Evolutionary conservation across 2,329 filamentous ascomycete genomes (phyloP).

Genomic region (Aureobasidium sp.): DNA sequence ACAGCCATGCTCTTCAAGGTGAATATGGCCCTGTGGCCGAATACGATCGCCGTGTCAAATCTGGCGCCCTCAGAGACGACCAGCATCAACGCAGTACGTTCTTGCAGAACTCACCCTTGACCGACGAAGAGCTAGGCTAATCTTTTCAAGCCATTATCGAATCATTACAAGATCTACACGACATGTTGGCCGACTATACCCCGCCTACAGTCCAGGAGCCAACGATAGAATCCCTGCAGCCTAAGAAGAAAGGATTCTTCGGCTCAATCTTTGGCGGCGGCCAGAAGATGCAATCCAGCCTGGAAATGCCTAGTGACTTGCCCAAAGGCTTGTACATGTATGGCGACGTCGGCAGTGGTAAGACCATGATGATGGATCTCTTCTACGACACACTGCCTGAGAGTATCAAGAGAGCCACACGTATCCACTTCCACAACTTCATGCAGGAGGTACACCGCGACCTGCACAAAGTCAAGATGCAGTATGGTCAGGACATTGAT

Average conservation of each 20-base stretch:
- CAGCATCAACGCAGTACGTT: conserved; percentile 74
- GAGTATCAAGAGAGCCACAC: conserved; percentile 71
- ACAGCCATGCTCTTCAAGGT: conserved; percentile 9
- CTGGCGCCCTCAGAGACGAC: conserved; percentile 71
- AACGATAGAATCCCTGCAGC: conserved; percentile 59
- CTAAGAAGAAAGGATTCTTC: conserved; percentile 45
- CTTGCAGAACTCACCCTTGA: background rate
- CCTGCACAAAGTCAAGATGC: conserved; percentile 81
- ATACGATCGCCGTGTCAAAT: conserved; percentile 73
- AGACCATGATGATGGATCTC: conserved; percentile 99
- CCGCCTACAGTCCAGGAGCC: conserved; percentile 70
- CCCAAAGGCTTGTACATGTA: conserved; percentile 91
- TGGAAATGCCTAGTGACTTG: conserved; percentile 36
- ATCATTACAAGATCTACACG: conserved; percentile 78
- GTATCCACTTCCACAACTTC: conserved; percentile 99
- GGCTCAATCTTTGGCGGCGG: conserved; percentile 51
- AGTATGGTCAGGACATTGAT: conserved; percentile 82
- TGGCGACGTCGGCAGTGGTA: conserved; percentile 92
- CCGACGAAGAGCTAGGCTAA: conserved; percentile 6
- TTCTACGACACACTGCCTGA: conserved; percentile 87
- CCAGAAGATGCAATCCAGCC: background rate
- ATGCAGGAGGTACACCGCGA: conserved; percentile 97
- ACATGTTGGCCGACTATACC: conserved; percentile 66
- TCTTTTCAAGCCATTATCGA: conserved; percentile 65
- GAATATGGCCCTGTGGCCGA: conserved; percentile 68